Base-by-base conservation (phyloP, 768 basidiomycete species). In the Lactarius indigo region DNA sequence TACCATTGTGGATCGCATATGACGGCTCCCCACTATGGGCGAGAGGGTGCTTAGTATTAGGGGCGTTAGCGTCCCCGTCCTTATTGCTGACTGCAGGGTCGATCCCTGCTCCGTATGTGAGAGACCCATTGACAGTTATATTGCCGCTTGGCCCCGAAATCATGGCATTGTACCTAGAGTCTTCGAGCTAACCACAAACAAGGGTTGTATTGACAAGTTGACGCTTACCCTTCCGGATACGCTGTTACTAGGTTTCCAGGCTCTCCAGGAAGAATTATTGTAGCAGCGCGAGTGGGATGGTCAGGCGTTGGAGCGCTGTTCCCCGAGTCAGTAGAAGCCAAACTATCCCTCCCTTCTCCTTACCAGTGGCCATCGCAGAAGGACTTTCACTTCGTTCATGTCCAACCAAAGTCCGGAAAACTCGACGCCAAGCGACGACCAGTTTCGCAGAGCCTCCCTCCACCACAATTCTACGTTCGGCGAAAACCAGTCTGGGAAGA, bases 1-100 rank as follows among this genome's bases (percentile, higher is more conserved):
- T 50, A 85, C 88, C 87, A 66, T 92, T 90, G 76, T 90, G 87
- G 63, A 92, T 87, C 1, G 85, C 79, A 67, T 91, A 91, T 17
- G 87, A 84, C 12, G 88, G 90, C 0, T 85, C 77, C 50, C 77
- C 77, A 28, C 81, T 84, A 3, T 83, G 84, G 5, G 84, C 85
- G 54, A 86, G 59, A 1, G 82, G 84, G 17, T 85, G 81, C 72
- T 74, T 83, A 4, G 68, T 65, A 23, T 30, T 83, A 69, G 13
- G 63, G 63, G 8, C 41, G 55, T 33, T 52, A 41, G 62, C 15
- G 28, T 42, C 26, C 23, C 15, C 30, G 26, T n/a, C 35, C 12
- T 30, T 33, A 47, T 35, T 61, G 23, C 20, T 41, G 47, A 47
- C 9, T 20, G 64, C 52, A 31, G 74, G 15, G 37, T 68, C 68